Base-by-base conservation (phyloP, 2,329 filamentous ascomycete genomes). In the Incumbomyces delicatus region DNA sequence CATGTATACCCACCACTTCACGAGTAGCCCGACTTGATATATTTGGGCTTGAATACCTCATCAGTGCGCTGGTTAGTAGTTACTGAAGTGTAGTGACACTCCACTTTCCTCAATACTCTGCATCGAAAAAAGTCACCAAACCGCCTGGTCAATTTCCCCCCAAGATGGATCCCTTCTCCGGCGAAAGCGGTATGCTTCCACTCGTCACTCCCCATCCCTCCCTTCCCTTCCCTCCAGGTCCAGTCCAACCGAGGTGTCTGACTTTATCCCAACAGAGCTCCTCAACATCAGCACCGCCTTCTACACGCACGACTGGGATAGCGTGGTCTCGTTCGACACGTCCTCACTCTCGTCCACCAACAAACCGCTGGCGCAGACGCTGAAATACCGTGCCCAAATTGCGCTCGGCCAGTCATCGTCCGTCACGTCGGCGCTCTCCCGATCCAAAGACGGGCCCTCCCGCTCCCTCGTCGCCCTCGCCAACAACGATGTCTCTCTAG, bases 291-390 rank as follows among this genome's bases (percentile, higher is more conserved):
- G 80, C 69, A 80, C 75, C 60, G 76, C 77, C 62, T 81, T 80
- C 69, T 73, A 80, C 66, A 76, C 79, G 66, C 88, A 86, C 62
- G 89, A 94, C 73, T 95, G 87, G 75, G 77, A 86, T 61, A 75
- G 83, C 61, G 89, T 94, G 53, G 67, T 94, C 66, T 83, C 92
- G 70, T 94, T 88, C 69, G 84, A 94, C 66, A 83, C 81, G 36
- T 80, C 83, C 5, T 74, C 81, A 50, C 83, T 96, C 61, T 92
- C 86, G 37, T 57, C 81, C 53, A 80, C 84, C 59, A 95, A 95
- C 69, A 74, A 75, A 39, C 74, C 88, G 12, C 79, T 87, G 35
- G 85, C 86, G 34, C 81, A 81, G 49, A 71, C 95, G 37, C 78
- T 96, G 47, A 75, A 83, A 63, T 79, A 90, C 53, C 86, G 92